phyloP scores from a whole-genome alignment of 1,139 yeast species.

The Saccharomyces hybrid region DNA sequence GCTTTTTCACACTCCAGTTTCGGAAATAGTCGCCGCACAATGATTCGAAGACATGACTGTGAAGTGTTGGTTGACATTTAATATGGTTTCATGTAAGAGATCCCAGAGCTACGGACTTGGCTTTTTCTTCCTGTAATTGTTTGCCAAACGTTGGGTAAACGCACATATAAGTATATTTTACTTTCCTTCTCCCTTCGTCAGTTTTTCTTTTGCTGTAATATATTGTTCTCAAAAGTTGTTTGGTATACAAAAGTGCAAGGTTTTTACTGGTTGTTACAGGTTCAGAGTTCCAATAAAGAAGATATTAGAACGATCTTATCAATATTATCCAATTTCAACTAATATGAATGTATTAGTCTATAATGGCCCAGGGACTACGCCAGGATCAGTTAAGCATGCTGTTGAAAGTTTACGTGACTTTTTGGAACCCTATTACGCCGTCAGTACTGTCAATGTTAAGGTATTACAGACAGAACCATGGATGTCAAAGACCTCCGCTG shows the following conservation, averaged over 20 bases:
- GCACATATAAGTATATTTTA: not conserved
- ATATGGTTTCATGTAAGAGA: not conserved
- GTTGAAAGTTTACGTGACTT: conserved; percentile 63
- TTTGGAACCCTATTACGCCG: conserved; percentile 87
- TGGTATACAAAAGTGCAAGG: not conserved
- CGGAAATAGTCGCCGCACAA: not conserved
- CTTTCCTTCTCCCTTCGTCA: not conserved
- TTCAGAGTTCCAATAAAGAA: not conserved
- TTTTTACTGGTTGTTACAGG: not conserved
- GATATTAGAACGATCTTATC: not conserved
- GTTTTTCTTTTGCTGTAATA: not conserved
- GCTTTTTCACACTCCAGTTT: not conserved
- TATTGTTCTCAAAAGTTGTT: not conserved
- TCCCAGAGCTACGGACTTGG: not conserved
- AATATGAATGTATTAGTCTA: conserved; percentile 31
- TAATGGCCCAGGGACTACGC: conserved; percentile 74
- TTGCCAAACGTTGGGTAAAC: not conserved
- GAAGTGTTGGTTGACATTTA: not conserved
- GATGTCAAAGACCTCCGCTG: conserved; percentile 65
- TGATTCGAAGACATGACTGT: not conserved
- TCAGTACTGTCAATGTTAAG: conserved; percentile 56
- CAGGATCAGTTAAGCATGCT: conserved; percentile 79
- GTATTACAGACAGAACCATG: conserved; percentile 78
- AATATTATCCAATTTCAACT: not conserved
- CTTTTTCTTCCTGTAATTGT: not conserved